A percentile compares a stretch with the other conserved stretches of the same genome.
Evolutionary conservation across 768 basidiomycete genomes (phyloP).

Genomic region (Pulveroboletus sp.): DNA sequence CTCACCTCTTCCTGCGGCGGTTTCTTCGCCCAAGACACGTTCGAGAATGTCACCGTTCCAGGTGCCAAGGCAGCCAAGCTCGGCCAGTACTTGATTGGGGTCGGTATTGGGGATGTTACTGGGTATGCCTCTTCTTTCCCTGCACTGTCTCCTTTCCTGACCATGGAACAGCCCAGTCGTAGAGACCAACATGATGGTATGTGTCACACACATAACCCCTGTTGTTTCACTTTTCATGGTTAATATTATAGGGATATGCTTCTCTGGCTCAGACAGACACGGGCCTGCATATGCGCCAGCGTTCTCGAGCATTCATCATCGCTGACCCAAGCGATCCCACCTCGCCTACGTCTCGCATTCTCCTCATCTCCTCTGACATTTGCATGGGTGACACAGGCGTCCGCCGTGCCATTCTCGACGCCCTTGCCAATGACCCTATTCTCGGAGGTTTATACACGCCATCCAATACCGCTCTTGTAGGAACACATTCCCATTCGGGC

Average conservation of each 20-base stretch:
- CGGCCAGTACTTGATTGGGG: slow-evolving; percentile 25
- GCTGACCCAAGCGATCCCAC: slow-evolving; percentile 41
- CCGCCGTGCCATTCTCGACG: slow-evolving; percentile 62
- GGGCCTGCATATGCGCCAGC: slow-evolving; percentile 77
- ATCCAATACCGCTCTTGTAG: slow-evolving; percentile 71
- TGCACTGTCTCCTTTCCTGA: background rate
- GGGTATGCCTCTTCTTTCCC: slow-evolving; percentile 42
- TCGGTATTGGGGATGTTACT: slow-evolving; percentile 64
- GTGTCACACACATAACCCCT: slow-evolving; percentile 4
- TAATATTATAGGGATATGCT: slow-evolving; percentile 58
- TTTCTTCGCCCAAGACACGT: slow-evolving; percentile 15
- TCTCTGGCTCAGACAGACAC: slow-evolving; percentile 62
- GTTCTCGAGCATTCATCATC: slow-evolving; percentile 73
- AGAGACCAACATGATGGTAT: slow-evolving; percentile 82
- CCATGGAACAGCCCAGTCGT: slow-evolving; percentile 56
- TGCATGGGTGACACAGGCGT: slow-evolving; percentile 81
- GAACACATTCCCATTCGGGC: slow-evolving; percentile 74
- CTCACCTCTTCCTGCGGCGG: slow-evolving; percentile 33
- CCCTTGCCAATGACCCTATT: slow-evolving; percentile 44
- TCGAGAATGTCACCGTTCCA: background rate
- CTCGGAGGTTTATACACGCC: slow-evolving; percentile 66
- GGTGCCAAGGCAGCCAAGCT: slow-evolving; percentile 1
- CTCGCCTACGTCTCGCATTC: slow-evolving; percentile 52
- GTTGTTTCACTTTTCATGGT: background rate
- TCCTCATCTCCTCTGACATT: slow-evolving; percentile 82